Evolutionary conservation across 257 asterid genomes (phyloP).

Genomic region (Solanum tarapatanum): DNA sequence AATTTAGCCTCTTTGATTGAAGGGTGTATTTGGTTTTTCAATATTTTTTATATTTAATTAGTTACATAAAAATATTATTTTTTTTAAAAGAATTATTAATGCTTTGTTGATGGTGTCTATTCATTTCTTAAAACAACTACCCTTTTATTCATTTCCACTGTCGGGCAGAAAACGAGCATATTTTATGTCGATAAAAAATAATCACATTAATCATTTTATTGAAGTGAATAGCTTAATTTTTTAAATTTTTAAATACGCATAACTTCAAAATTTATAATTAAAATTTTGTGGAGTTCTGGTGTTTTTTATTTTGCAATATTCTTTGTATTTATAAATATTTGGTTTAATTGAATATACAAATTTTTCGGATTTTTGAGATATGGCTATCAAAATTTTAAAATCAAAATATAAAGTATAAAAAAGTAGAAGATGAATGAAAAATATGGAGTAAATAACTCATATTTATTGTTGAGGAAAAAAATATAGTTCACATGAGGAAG

Average conservation of each 20-base stretch:
- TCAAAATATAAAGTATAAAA: background rate
- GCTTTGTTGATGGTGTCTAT: background rate
- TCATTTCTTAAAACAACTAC: no score
- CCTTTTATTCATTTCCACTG: background rate
- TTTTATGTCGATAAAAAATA: no score
- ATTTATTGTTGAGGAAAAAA: background rate
- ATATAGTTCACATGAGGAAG: background rate
- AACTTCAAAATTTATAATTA: background rate
- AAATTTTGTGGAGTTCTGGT: background rate
- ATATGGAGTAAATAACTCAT: background rate
- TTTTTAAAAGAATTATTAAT: no score
- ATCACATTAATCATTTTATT: accelerated
- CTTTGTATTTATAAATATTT: background rate
- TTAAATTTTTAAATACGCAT: accelerated
- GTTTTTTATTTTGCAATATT: background rate
- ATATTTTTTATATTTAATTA: no score
- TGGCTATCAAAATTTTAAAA: accelerated
- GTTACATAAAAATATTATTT: no score
- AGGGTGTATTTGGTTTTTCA: background rate
- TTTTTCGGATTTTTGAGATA: accelerated
- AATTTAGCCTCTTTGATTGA: background rate
- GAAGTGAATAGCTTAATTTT: background rate
- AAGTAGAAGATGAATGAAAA: background rate
- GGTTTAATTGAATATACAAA: accelerated
- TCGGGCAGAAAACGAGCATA: background rate